Base-by-base conservation (phyloP, 31 red algal species). In the Odonthalia washingtoniensis region DNA sequence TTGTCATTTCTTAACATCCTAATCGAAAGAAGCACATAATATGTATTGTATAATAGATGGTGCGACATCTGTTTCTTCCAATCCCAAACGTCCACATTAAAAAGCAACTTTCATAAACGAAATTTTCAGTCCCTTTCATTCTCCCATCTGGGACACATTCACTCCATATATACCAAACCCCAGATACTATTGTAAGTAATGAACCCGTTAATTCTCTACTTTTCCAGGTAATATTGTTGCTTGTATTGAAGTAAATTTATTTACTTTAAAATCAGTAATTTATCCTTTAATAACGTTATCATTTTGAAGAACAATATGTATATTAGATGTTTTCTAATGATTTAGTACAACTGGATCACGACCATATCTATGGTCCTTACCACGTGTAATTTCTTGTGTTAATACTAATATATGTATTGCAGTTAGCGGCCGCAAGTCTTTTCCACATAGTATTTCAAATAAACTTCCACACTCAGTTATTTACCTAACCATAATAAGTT, bases 151-250 rank as follows among this genome's bases (percentile, higher is more conserved):
- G 96, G 24, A 85, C 84, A n/a, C 84, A 46, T 16, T 77, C 72
- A 35, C 91, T 78, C 63, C 77, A 93, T 45, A 98, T 89, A 34
- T 99, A 91, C 97, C 97, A 99, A 27, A 96, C 92, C 72, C 96
- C 97, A 26, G 97, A 94, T n/a, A 94, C 94, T 91, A 99, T 94
- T 17, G 97, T 99, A 40, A 91, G 86, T 18, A 90, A 76, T 3
- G 87, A 94, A 24, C 97, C 97, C 37, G 91, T 85, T 18, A 94
- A 39, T 2, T 81, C 87, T 3, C 85, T 46, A 21, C 39, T 57
- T 2, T 28, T 14, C 87, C 92, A 30, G 86, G 81, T 3, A 89
- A 64, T 12, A 84, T 84, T 32, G 91, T 83, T 30, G 74, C 78
- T 39, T 84, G 80, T 31, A 85, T 75, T 40, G 77, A 79, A 61